phyloP scores from a whole-genome alignment of 1,139 yeast genomes.

The Hansenula sp. region DNA sequence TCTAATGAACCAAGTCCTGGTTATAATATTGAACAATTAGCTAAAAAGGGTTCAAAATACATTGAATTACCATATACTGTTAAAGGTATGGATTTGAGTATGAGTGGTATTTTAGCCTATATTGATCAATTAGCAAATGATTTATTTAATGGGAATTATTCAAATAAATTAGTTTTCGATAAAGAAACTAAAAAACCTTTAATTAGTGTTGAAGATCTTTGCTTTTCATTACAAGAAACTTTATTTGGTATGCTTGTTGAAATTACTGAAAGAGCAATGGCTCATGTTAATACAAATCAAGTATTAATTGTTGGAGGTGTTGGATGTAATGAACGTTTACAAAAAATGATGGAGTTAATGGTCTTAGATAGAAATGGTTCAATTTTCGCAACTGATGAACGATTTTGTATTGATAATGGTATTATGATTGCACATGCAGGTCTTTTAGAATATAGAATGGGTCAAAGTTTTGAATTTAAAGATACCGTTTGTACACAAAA shows the following conservation, averaged over 20 bases:
- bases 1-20: slow-evolving; percentile 97
- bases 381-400: slow-evolving; percentile 90
- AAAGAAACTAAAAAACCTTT: slow-evolving; percentile 42
- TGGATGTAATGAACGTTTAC: slow-evolving; percentile 88
- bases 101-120: slow-evolving; percentile 91
- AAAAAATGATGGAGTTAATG: slow-evolving; percentile 95
- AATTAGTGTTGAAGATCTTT: slow-evolving; percentile 80
- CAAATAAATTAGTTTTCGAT: slow-evolving; percentile 45
- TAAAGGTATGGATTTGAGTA: slow-evolving; percentile 96
- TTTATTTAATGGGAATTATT: slow-evolving; percentile 50
- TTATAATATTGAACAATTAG: slow-evolving; percentile 92
- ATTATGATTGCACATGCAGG: slow-evolving; percentile 99
- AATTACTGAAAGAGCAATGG: slow-evolving; percentile 97
- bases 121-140: slow-evolving; percentile 79
- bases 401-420: slow-evolving; percentile 96
- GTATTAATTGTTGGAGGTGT: slow-evolving; percentile 97
- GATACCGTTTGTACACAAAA: slow-evolving; percentile 90
- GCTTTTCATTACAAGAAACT: slow-evolving; percentile 90
- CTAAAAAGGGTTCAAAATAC: slow-evolving; percentile 58
- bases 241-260: slow-evolving; percentile 95
- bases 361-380: slow-evolving; percentile 84
- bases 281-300: slow-evolving; percentile 87
- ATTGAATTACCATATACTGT: slow-evolving; percentile 90
- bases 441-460: slow-evolving; percentile 78
- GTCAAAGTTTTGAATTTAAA: slow-evolving; percentile 52